phyloP scores from a whole-genome alignment of 2,329 filamentous ascomycete species.

The Xylaria sp. region DNA sequence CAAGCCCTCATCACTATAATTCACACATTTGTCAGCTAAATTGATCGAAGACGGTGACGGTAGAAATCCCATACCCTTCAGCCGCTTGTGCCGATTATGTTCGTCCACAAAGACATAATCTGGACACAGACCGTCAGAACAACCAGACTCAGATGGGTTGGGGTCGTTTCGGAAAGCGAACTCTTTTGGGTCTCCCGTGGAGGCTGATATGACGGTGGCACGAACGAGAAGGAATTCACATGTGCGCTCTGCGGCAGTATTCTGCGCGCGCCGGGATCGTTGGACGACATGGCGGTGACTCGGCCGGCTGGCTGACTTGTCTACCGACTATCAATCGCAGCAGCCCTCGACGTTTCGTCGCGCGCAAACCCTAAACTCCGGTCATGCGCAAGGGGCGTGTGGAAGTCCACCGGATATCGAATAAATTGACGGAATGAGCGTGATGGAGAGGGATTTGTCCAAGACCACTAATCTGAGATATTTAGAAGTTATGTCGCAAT shows the following conservation, averaged over 20 bases:
- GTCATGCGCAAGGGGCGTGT: constrained; percentile 31
- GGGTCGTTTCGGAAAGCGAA: constrained; percentile 57
- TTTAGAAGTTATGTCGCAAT: constrained; percentile 2
- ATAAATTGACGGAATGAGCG: background rate
- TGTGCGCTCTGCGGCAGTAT: constrained; percentile 73
- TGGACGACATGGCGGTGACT: constrained; percentile 58
- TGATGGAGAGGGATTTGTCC: background rate
- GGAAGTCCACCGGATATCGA: background rate
- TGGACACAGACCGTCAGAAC: constrained; percentile 52
- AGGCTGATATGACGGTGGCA: constrained; percentile 67
- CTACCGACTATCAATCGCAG: constrained; percentile 45
- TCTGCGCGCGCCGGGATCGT: constrained; percentile 69
- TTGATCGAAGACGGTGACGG: constrained; percentile 10
- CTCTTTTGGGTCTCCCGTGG: constrained; percentile 85
- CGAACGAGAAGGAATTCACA: constrained; percentile 81
- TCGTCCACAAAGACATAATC: constrained; percentile 99
- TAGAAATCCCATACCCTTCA: constrained; percentile 75
- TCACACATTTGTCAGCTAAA: constrained; percentile 37
- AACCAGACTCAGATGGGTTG: constrained; percentile 14
- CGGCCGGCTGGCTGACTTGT: constrained; percentile 46
- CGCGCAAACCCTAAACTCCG: constrained; percentile 26
- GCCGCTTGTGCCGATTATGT: constrained; percentile 95
- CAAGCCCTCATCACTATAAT: constrained; percentile 91
- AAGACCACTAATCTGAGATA: background rate
- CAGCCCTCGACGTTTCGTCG: constrained; percentile 34